phyloP scores from a whole-genome alignment of 345 rosid species.

The Zanthoxylum bungeanum region DNA sequence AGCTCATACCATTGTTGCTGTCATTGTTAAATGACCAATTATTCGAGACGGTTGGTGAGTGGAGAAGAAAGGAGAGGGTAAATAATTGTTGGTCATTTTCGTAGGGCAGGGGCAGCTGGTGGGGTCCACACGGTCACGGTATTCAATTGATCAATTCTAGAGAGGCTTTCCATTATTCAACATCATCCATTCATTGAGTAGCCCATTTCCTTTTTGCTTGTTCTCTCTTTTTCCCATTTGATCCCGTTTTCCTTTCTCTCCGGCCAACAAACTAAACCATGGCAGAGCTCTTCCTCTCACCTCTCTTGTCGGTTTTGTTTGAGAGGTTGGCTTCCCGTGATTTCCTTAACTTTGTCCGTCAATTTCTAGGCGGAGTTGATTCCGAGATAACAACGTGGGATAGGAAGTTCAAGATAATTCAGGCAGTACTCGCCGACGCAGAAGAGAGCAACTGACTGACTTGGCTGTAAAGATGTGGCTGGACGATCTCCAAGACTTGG shows the following conservation, averaged over 20 bases:
- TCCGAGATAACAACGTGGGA: not conserved
- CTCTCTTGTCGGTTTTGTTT: not conserved
- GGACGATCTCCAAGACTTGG: not conserved
- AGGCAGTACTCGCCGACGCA: not conserved
- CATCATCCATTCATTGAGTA: not conserved
- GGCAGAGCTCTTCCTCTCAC: not conserved
- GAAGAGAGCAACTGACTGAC: not conserved
- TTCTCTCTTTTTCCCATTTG: not conserved
- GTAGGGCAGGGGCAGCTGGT: no score
- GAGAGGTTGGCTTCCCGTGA: not conserved
- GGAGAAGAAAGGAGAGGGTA: no score
- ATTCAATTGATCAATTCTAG: no score
- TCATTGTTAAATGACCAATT: no score
- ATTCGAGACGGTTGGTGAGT: no score
- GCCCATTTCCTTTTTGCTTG: not conserved
- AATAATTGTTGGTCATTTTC: no score
- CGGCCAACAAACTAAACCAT: not conserved
- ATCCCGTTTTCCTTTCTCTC: not conserved
- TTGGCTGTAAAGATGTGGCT: not conserved
- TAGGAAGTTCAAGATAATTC: not conserved
- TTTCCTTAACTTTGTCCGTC: not conserved
- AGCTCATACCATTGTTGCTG: no score
- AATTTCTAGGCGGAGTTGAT: not conserved
- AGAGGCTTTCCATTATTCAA: not conserved
- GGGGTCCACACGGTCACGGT: no score